Percentiles rank a stretch among this genome's conserved stretches.
Evolutionary conservation across 2,329 filamentous ascomycete species (phyloP).

Genomic region (Alternaria sp.): DNA sequence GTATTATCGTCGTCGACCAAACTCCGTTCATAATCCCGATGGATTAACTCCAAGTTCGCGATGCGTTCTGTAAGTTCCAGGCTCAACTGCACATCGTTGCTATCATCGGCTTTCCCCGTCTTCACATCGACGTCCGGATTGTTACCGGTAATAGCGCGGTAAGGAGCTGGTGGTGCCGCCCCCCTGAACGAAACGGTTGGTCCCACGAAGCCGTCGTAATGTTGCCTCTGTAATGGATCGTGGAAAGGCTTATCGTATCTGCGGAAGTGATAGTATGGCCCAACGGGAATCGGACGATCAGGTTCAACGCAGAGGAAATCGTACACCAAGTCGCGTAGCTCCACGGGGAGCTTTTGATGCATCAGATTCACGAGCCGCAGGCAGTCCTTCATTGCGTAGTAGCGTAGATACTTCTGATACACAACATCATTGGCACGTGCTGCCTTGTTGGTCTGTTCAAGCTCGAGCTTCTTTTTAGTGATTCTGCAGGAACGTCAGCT

Average conservation of each 20-base stretch:
- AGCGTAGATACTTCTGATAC: slow-evolving; percentile 1
- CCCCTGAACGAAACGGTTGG: background rate
- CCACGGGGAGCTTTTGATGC: slow-evolving; percentile 24
- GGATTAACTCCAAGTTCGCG: background rate
- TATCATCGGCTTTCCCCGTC: no score
- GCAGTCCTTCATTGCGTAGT: slow-evolving; percentile 20
- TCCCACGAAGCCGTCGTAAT: background rate
- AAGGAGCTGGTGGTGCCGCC: background rate
- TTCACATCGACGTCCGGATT: background rate
- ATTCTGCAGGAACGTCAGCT: slow-evolving; percentile 2
- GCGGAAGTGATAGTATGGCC: slow-evolving; percentile 31
- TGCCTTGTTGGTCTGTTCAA: background rate
- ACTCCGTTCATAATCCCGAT: background rate
- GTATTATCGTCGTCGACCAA: background rate
- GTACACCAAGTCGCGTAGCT: slow-evolving; percentile 30
- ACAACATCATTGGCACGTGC: background rate
- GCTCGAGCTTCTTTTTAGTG: slow-evolving; percentile 1
- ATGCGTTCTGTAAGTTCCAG: background rate
- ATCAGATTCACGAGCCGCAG: slow-evolving; percentile 20
- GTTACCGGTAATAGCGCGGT: background rate
- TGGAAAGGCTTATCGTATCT: slow-evolving; percentile 11
- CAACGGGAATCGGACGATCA: slow-evolving; percentile 26
- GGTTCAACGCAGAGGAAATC: slow-evolving; percentile 26
- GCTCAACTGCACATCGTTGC: background rate
- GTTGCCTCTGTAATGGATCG: background rate